Evolutionary conservation across 306 rosid species (phyloP).

Genomic region (Sicyos baderoa): DNA sequence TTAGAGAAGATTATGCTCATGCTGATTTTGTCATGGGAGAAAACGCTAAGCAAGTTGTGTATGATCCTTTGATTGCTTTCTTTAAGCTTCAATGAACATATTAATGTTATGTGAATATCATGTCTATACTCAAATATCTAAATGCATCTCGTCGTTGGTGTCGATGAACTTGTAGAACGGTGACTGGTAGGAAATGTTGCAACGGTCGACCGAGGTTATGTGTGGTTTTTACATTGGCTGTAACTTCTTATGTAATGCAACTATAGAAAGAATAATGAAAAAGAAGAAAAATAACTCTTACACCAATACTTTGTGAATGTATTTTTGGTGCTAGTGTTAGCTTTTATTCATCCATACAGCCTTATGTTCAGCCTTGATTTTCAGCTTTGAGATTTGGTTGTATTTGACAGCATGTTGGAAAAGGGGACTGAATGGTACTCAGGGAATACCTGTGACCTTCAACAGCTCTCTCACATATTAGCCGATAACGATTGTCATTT

Average conservation of each 20-base stretch:
- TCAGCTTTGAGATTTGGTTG: not conserved
- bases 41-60: constrained; percentile 54
- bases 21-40: constrained; percentile 67
- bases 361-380: not conserved
- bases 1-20: constrained; percentile 66
- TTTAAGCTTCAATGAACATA: constrained; percentile 39
- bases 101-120: not conserved
- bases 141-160: not conserved
- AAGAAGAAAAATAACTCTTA: not conserved
- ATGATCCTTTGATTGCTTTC: constrained; percentile 70
- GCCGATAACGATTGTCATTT: not conserved
- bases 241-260: not conserved
- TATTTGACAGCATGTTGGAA: not conserved
- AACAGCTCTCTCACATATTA: not conserved
- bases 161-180: not conserved
- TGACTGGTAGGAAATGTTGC: constrained; percentile 8
- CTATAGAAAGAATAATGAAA: constrained; percentile 8
- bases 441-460: not conserved
- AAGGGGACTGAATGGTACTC: no score
- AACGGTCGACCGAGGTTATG: not conserved
- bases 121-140: not conserved
- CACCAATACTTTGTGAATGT: not conserved
- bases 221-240: not conserved
- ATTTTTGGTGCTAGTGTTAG: not conserved
- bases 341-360: not conserved